Conservation (phyloP, 352 stramenopile genomes). For the Phytopythium delawarense region DNA sequence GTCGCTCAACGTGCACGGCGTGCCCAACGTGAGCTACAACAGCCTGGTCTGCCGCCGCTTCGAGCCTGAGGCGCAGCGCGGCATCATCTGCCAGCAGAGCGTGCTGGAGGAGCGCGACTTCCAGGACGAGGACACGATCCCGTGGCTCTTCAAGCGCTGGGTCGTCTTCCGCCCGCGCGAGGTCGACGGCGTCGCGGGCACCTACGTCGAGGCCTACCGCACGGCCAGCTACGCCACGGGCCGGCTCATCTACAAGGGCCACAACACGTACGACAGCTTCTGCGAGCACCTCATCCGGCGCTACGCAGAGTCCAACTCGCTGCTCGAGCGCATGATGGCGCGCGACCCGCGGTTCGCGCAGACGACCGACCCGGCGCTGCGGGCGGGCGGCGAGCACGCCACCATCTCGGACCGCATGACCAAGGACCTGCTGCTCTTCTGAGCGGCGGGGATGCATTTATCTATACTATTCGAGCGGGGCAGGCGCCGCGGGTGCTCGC, state of each 20-base stretch:
- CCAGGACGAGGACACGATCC: slow-evolving; percentile 69
- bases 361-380: slow-evolving; percentile 31
- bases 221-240: slow-evolving; percentile 82
- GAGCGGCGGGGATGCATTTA: slow-evolving; percentile 8
- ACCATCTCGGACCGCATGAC: slow-evolving; percentile 78
- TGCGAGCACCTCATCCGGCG: slow-evolving; percentile 85
- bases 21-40: slow-evolving; percentile 86
- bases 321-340: slow-evolving; percentile 83
- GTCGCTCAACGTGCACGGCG: slow-evolving; percentile 77
- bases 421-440: slow-evolving; percentile 85
- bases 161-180: slow-evolving; percentile 77
- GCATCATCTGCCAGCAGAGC: slow-evolving; percentile 83
- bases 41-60: slow-evolving; percentile 66
- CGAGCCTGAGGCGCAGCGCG: slow-evolving; percentile 46
- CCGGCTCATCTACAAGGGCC: slow-evolving; percentile 83
- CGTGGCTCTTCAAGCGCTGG: slow-evolving; percentile 87
- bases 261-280: slow-evolving; percentile 89
- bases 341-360: slow-evolving; percentile 70
- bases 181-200: slow-evolving; percentile 70
- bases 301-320: slow-evolving; percentile 79
- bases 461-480: slow-evolving; percentile 8
- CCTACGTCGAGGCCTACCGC: slow-evolving; percentile 77
- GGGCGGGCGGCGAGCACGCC: slow-evolving; percentile 46
- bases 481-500: background rate
- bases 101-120: slow-evolving; percentile 83